Base-by-base conservation (phyloP, 352 stramenopile species). In the Phytophthora pini region DNA sequence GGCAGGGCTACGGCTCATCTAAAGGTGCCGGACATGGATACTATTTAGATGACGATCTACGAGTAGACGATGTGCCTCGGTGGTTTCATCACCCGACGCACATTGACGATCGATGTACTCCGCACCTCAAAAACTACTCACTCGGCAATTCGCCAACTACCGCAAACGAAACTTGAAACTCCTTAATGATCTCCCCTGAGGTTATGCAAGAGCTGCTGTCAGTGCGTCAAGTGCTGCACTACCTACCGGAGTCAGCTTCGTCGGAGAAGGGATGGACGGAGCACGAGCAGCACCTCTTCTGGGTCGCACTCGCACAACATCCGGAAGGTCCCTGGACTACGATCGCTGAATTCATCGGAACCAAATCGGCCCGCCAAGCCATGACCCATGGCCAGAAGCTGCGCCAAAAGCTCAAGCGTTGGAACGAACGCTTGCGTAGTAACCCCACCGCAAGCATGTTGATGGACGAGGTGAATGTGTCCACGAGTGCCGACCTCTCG, bases 311-410 rank as follows among this genome's bases (percentile, higher is more conserved):
- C 36, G 40, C 68, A 6, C 52, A 74, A 29, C 71, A 80, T 31
- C 74, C 77, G 5, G 65, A 79, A 47, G 77, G 77, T 1, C 77
- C 77, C 3, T 84, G 77, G 77, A 81, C 74, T 13, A 64, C 53
- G 5, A 78, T 86, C 27, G 74, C 77, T 12, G 73, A 76, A 31
- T 80, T 58, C 50, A 82, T 87, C 24, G 72, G 75, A 44, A 79
- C 77, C 17, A 79, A 81, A 36, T 76, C 76, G 13, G 75, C 77
- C 0, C 77, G 75, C 10, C 77, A 87, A 51, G 68, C 72, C 0
- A 82, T 84, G 73, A 87, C 77, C 0, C 74, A 82, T 36, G 77
- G 65, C 2, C 77, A 87, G 60, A 87, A 87, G 38, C 50, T 84
- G 44, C 69, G 77, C 0, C 75, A 87, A 41, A 87, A 87, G 43